Conservation (phyloP, 2,329 filamentous ascomycete species). For the Colletotrichum higginsianum region DNA sequence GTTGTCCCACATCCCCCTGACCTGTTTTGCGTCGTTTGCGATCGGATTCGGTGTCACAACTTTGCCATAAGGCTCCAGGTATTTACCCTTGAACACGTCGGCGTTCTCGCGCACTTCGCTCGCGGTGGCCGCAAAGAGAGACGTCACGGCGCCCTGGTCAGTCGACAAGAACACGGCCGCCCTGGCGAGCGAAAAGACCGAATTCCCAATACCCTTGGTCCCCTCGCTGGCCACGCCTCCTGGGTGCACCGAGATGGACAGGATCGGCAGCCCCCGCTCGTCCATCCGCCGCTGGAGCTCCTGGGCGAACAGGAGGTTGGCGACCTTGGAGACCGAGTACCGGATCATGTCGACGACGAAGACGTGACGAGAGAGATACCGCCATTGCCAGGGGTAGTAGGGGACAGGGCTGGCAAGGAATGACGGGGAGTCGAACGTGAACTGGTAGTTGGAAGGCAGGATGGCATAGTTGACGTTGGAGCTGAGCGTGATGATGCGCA, state of each 20-base stretch:
- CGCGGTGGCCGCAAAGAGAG: slow-evolving; percentile 45
- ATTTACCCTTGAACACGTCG: slow-evolving; percentile 42
- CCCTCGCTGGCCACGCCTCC: slow-evolving; percentile 41
- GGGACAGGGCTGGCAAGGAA: slow-evolving; percentile 35
- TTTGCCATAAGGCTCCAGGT: slow-evolving; percentile 42
- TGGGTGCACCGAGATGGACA: slow-evolving; percentile 44
- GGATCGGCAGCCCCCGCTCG: slow-evolving; percentile 35
- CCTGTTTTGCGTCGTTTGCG: slow-evolving; percentile 34
- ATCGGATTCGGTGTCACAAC: slow-evolving; percentile 36
- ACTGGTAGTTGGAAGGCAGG: slow-evolving; percentile 43
- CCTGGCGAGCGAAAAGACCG: slow-evolving; percentile 31
- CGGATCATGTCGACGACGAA: slow-evolving; percentile 46
- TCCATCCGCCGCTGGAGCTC: slow-evolving; percentile 46
- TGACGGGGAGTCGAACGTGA: slow-evolving; percentile 43
- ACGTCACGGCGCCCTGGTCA: slow-evolving; percentile 42
- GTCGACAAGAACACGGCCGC: slow-evolving; percentile 23
- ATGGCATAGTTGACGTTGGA: slow-evolving; percentile 43
- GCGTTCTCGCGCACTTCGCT: slow-evolving; percentile 32
- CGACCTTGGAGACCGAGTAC: slow-evolving; percentile 46
- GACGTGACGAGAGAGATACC: slow-evolving; percentile 22
- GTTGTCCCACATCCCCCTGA: slow-evolving; percentile 42
- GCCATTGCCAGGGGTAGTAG: slow-evolving; percentile 41
- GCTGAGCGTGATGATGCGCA: slow-evolving; percentile 46
- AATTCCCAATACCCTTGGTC: slow-evolving; percentile 14
- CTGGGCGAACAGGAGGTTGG: slow-evolving; percentile 44